Conservation (phyloP, 1,139 yeast genomes). For the Debaryomyces nepalensis region DNA sequence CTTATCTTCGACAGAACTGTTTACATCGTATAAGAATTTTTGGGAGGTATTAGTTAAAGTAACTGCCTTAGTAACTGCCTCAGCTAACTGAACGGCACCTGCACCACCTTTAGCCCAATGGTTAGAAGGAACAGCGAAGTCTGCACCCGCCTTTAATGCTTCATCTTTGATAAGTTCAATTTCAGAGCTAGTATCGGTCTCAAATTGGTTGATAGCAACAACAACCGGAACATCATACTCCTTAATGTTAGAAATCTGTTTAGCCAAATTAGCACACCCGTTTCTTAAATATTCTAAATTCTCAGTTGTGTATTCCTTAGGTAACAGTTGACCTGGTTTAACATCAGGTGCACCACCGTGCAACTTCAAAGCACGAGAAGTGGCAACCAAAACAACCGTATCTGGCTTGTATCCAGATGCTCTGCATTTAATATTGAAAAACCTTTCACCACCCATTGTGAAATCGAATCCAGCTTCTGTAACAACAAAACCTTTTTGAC, state of each 20-base stretch:
- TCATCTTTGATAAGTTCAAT: conserved; percentile 63
- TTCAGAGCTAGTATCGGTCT: conserved; percentile 72
- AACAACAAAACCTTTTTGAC: conserved; percentile 66
- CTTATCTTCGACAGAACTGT: conserved; percentile 66
- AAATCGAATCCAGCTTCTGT: conserved; percentile 89
- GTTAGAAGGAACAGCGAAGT: conserved; percentile 72
- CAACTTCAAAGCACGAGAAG: conserved; percentile 76
- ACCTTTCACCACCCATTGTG: conserved; percentile 89
- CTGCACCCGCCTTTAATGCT: conserved; percentile 75
- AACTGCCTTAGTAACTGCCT: conserved; percentile 69
- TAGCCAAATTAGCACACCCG: conserved; percentile 75
- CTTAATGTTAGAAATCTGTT: conserved; percentile 73
- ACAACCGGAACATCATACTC: conserved; percentile 77
- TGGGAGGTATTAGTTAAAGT: conserved; percentile 38
- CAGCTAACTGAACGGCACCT: conserved; percentile 72
- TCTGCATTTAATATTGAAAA: conserved; percentile 79
- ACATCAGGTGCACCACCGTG: conserved; percentile 89
- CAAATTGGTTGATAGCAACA: conserved; percentile 78
- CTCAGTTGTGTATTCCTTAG: conserved; percentile 68
- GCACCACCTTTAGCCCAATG: conserved; percentile 85
- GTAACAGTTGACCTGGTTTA: conserved; percentile 78
- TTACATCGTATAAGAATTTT: conserved; percentile 63
- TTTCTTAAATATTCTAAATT: conserved; percentile 64
- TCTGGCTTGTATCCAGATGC: conserved; percentile 74
- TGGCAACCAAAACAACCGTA: conserved; percentile 77